Percentiles rank a stretch among this genome's conserved stretches.
Evolutionary conservation across 163 green algal genomes (phyloP).

Genomic region (Chlamydomonas reinhardtii): DNA sequence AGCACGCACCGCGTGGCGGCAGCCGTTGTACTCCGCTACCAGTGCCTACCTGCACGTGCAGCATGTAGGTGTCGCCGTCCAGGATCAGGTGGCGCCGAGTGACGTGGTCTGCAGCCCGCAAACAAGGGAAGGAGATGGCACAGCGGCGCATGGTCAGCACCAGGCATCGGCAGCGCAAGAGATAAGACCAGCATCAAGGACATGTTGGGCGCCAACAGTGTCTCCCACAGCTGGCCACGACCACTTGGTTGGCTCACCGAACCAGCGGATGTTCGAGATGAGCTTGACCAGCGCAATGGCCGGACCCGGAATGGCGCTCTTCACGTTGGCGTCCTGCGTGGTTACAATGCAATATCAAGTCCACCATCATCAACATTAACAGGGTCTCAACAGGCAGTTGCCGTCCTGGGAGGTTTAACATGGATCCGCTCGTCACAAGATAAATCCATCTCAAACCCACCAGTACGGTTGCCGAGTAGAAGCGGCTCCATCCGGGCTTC

Average conservation of each 20-base stretch:
- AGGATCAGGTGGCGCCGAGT: constrained; percentile 49
- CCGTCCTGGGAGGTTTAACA: too few relatives aligned
- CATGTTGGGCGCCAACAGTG: too few relatives aligned
- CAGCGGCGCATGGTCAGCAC: neutral
- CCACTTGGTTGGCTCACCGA: too few relatives aligned
- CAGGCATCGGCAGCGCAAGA: too few relatives aligned
- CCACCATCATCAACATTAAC: too few relatives aligned
- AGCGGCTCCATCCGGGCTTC: constrained; percentile 18
- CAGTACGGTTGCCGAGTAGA: neutral
- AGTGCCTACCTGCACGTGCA: constrained; percentile 53
- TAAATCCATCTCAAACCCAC: neutral
- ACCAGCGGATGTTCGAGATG: neutral
- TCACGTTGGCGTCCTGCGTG: neutral
- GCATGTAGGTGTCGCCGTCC: constrained; percentile 63
- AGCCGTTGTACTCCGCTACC: too few relatives aligned
- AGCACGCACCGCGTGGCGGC: too few relatives aligned
- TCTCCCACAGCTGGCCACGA: too few relatives aligned
- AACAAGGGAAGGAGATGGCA: neutral
- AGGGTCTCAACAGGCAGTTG: too few relatives aligned
- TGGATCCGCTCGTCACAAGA: too few relatives aligned
- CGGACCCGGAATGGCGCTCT: neutral
- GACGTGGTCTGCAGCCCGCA: constrained; percentile 40
- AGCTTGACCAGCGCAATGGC: neutral
- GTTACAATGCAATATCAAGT: too few relatives aligned
- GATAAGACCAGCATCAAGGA: too few relatives aligned